Evolutionary conservation across 257 asterid genomes (phyloP).

Genomic region (Handroanthus guayacan): DNA sequence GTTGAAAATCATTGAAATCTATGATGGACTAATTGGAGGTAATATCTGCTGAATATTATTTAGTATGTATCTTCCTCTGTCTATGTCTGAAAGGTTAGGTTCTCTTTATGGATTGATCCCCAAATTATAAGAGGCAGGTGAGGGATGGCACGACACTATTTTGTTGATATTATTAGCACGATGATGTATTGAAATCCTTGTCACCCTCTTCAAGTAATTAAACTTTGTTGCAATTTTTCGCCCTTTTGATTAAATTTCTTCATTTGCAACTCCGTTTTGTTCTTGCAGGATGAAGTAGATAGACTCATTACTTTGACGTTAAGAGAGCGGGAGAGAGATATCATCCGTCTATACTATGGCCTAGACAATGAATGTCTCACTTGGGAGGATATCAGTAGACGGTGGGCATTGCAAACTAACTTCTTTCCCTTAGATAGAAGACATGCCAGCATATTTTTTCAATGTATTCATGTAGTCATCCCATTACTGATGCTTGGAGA

Average conservation of each 20-base stretch:
- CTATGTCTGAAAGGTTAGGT: neutral
- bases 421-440: neutral
- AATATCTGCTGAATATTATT: neutral
- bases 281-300: conserved; percentile 83
- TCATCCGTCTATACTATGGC: conserved; percentile 88
- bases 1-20: neutral
- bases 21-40: neutral
- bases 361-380: conserved; percentile 86
- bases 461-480: no score
- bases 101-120: neutral
- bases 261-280: neutral
- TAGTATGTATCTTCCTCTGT: neutral
- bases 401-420: conserved; percentile 47
- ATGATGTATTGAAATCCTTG: conserved; percentile 6
- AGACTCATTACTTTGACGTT: conserved; percentile 67
- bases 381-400: conserved; percentile 96
- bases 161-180: neutral
- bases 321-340: conserved; percentile 80
- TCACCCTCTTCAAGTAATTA: neutral
- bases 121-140: neutral
- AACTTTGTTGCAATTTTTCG: neutral
- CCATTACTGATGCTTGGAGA: no score
- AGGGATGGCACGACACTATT: neutral
- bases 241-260: neutral
- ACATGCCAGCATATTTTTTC: no score